Percentiles rank a stretch among this genome's conserved stretches.
Evolutionary conservation across 2,329 filamentous ascomycete species (phyloP).

Genomic region (Cadophora sp.): DNA sequence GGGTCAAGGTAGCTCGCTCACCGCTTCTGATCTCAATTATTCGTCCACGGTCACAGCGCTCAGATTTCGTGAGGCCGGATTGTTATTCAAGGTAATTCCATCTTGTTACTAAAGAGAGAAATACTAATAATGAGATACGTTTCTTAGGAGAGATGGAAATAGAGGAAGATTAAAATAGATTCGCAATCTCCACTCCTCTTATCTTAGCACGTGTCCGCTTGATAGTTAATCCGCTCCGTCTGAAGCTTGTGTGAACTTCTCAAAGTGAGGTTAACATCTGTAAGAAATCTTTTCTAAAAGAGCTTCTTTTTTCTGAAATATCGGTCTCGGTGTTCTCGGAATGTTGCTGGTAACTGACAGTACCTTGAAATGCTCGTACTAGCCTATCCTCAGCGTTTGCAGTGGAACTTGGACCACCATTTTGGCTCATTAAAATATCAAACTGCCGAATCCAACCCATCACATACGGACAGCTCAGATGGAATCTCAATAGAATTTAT

Average conservation of each 20-base stretch:
- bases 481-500: no score
- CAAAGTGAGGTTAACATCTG: neutral
- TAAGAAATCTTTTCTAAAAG: no score
- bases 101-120: neutral
- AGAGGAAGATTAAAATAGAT: slow-evolving; percentile 24
- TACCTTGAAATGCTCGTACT: no score
- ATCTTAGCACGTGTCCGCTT: slow-evolving; percentile 29
- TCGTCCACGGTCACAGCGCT: neutral
- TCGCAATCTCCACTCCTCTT: slow-evolving; percentile 25
- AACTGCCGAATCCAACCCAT: no score
- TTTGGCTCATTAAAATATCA: no score
- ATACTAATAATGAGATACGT: neutral
- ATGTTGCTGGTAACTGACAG: no score
- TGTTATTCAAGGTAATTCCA: slow-evolving; percentile 5
- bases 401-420: no score
- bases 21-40: neutral
- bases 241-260: neutral
- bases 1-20: slow-evolving; percentile 1
- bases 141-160: neutral
- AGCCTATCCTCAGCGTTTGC: no score
- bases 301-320: no score
- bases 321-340: no score
- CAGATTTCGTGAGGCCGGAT: neutral
- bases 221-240: slow-evolving; percentile 17
- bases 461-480: no score